These are phyloP conservation scores for Auriculariales sp. DNA, from an alignment of 768 basidiomycete genomes.

Conservation along the genomic window DNA sequence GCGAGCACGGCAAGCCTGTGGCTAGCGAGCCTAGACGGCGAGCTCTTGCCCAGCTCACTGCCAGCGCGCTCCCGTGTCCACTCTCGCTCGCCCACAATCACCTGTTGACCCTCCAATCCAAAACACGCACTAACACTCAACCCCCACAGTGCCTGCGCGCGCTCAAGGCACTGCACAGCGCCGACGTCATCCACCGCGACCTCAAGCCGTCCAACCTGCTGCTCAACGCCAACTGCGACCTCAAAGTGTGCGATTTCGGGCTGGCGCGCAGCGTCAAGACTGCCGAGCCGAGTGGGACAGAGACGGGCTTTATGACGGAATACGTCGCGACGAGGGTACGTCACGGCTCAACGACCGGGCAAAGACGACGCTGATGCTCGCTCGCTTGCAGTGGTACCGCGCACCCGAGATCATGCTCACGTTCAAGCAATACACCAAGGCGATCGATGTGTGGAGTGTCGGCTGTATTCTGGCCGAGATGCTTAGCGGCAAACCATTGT, in stretches of 20 bases:
- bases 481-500: conserved; percentile 91
- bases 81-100: too few species aligned
- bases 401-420: conserved; percentile 99
- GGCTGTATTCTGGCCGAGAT: conserved; percentile 90
- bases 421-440: conserved; percentile 66
- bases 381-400: conserved; percentile 79
- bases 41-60: too few species aligned
- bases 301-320: conserved; percentile 83
- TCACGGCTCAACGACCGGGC: background rate
- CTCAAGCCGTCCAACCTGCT: conserved; percentile 94
- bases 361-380: background rate
- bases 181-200: conserved; percentile 92
- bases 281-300: conserved; percentile 70
- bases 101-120: too few species aligned
- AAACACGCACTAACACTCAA: conserved; percentile 31
- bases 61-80: too few species aligned
- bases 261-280: conserved; percentile 82
- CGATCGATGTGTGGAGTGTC: conserved; percentile 82
- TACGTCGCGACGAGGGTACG: conserved; percentile 76
- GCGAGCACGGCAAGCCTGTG: too few species aligned
- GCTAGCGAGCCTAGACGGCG: too few species aligned
- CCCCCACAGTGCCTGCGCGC: conserved; percentile 71
- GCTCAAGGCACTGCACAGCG: conserved; percentile 90
- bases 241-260: conserved; percentile 93
- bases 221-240: conserved; percentile 93